These are phyloP conservation scores for Pseudocohnilembus persalinus DNA, from an alignment of 169 alveolate species.

Conservation along the genomic window DNA sequence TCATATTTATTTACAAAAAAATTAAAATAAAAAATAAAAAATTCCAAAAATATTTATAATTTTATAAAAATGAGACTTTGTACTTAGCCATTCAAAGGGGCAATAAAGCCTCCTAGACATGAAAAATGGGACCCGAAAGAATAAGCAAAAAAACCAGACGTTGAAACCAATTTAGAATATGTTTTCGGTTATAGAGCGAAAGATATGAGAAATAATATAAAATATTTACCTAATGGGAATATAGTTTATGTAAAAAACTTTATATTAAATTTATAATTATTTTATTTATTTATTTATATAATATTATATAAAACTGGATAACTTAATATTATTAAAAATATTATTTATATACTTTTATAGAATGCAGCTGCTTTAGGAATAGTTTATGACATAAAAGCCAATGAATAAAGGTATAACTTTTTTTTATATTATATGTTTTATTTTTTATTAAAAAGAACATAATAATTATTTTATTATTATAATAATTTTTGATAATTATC, in stretches of 20 bases:
- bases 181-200: conserved; percentile 68
- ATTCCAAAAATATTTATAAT: too few relatives aligned
- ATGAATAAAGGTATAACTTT: conserved; percentile 39
- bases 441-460: too few relatives aligned
- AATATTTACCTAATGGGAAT: conserved; percentile 40
- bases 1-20: too few relatives aligned
- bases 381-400: conserved; percentile 43
- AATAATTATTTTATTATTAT: too few relatives aligned
- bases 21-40: too few relatives aligned
- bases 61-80: not conserved
- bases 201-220: conserved; percentile 63
- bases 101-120: not conserved
- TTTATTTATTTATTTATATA: too few relatives aligned
- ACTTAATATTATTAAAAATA: too few relatives aligned
- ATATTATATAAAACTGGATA: too few relatives aligned
- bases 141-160: conserved; percentile 43
- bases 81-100: not conserved
- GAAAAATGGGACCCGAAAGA: not conserved
- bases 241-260: conserved; percentile 29
- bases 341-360: conserved; percentile 15
- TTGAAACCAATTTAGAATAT: conserved; percentile 51
- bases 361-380: conserved; percentile 64
- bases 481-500: too few relatives aligned
- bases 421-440: too few relatives aligned
- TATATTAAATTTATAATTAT: too few relatives aligned